These are phyloP conservation scores for Parasitella parasitica DNA, from an alignment of 371 early-diverging fungal genomes.

Conservation along the genomic window DNA sequence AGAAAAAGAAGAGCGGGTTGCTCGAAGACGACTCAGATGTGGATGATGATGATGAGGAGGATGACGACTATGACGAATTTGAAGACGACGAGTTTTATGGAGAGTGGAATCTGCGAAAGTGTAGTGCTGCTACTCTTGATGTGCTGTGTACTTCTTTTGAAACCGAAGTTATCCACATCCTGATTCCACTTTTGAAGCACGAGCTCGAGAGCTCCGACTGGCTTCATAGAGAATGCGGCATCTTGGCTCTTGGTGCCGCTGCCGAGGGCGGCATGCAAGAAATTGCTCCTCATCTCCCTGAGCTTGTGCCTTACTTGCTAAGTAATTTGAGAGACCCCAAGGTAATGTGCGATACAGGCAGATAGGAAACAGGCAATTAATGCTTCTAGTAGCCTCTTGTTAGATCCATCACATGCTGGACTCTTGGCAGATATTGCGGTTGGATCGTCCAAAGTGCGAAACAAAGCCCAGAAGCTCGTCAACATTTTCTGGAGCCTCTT, in stretches of 20 bases:
- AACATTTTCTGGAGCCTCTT: constrained; percentile 75
- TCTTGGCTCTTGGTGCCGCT: constrained; percentile 95
- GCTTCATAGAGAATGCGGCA: constrained; percentile 91
- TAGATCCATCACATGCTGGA: constrained; percentile 98
- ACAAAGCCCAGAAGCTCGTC: constrained; percentile 60
- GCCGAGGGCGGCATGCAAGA: constrained; percentile 90
- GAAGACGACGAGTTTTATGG: constrained; percentile 87
- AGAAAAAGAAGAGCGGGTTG: constrained; percentile 20
- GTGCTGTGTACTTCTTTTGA: constrained; percentile 87
- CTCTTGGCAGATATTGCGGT: constrained; percentile 86
- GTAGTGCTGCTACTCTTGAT: constrained; percentile 95
- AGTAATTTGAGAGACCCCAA: constrained; percentile 77
- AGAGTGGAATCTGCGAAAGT: constrained; percentile 97
- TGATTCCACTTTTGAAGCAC: constrained; percentile 86
- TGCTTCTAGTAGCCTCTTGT: constrained; percentile 70
- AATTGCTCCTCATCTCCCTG: constrained; percentile 86
- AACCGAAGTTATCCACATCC: constrained; percentile 72
- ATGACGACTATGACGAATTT: constrained; percentile 82
- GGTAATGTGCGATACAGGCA: constrained; percentile 29
- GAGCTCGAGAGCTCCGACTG: constrained; percentile 83
- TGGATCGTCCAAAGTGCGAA: constrained; percentile 64
- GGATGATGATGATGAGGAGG: constrained; percentile 82
- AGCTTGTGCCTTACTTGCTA: constrained; percentile 83
- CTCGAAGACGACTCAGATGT: constrained; percentile 41
- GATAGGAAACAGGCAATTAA: background rate